Base-by-base conservation (phyloP, 441 rosid species). In the Pelargonium australe region DNA sequence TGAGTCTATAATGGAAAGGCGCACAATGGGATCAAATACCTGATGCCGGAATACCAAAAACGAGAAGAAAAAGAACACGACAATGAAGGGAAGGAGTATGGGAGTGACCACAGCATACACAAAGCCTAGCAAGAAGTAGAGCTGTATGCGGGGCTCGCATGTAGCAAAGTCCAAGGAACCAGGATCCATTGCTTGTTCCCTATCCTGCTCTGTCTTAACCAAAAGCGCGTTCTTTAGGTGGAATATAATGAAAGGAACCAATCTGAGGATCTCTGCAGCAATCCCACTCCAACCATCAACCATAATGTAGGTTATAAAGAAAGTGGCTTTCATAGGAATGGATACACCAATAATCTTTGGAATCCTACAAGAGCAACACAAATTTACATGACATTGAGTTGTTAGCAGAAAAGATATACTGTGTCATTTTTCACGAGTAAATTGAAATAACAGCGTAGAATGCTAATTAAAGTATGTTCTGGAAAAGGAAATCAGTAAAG, bases 241-340 rank as follows among this genome's bases (percentile, higher is more conserved):
- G 79, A 55, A 95, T 64, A 95, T 68, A 13, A 92, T 87, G 51
- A 95, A 83, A 31, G 97, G 82, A 76, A 87, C 87, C 74, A 92
- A 41, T 96, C 80, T 87, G 55, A 95, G 80, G 70, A 95, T 84
- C 84, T 95, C 99, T 23, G 71, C 95, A 57, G 99, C 98, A 66
- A 95, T 73, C 68, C 99, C 98, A 68, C 97, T 90, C 99, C 99
- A 95, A 68, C 99, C 99, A 76, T 95, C 99, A 57, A 92, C 88
- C 98, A 92, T 95, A 72, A 95, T 89, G 61, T 88, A 94, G 64
- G 96, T 88, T 68, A 94, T 88, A 79, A 94, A 94, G 83, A 94
- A 91, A 57, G 99, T 92, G 72, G 99, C 99, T 82, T 85, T 87
- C 72, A 82, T 75, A 51, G 99, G 98, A 79, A 95, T 82, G 2